phyloP scores from a whole-genome alignment of 768 basidiomycete genomes.

The Kwoniella shandongensis region DNA sequence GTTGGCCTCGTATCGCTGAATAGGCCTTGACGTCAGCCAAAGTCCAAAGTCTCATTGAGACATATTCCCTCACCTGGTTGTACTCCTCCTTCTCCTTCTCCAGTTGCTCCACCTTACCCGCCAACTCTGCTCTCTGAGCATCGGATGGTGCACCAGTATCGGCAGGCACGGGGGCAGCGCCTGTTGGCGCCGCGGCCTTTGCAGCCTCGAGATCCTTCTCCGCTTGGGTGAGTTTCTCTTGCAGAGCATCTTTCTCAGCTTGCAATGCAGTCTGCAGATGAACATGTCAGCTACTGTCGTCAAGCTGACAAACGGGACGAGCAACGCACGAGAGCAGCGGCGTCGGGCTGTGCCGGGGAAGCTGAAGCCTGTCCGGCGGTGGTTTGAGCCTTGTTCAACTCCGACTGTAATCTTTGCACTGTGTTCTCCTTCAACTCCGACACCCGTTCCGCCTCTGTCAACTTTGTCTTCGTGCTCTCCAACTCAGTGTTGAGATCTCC shows the following conservation, averaged over 20 bases:
- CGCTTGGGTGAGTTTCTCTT: conserved; percentile 25
- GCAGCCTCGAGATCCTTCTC: conserved; percentile 41
- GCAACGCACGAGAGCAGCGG: conserved; percentile 28
- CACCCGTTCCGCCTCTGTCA: conserved; percentile 23
- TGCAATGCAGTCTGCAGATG: conserved; percentile 19
- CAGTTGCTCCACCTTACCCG: conserved; percentile 28
- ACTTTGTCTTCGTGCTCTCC: conserved; percentile 23
- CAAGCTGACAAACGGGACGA: not conserved
- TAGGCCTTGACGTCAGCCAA: too few relatives aligned
- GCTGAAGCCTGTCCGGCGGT: conserved; percentile 1
- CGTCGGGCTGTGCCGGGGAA: conserved; percentile 2
- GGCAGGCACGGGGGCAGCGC: conserved; percentile 1
- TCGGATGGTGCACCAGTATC: conserved; percentile 8
- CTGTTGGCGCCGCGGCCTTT: conserved; percentile 17
- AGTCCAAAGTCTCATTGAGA: too few relatives aligned
- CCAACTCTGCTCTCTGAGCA: conserved; percentile 8
- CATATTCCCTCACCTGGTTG: conserved; percentile 26
- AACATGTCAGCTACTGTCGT: conserved; percentile 5
- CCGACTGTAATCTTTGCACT: conserved; percentile 36
- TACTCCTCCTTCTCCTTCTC: conserved; percentile 30
- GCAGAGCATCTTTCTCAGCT: conserved; percentile 28
- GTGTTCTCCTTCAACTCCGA: conserved; percentile 32
- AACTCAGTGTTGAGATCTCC: conserved; percentile 25
- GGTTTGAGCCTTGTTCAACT: conserved; percentile 28
- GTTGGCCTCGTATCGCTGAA: conserved; percentile 37